These are phyloP conservation scores for Protomyces lactucae-debilis DNA, from an alignment of 1,139 yeast species.

Conservation along the genomic window DNA sequence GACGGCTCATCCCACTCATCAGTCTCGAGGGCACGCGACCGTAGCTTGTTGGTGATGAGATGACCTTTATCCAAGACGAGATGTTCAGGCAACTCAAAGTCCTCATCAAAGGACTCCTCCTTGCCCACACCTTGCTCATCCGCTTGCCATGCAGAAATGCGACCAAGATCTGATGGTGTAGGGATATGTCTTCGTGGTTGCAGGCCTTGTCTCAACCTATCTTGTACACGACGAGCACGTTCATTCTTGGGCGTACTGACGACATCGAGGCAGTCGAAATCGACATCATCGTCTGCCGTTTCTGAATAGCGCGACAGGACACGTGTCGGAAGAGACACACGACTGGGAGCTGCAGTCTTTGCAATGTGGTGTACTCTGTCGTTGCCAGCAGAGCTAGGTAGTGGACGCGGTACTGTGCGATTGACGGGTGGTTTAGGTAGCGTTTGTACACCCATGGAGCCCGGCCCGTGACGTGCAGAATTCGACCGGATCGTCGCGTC, in stretches of 20 bases:
- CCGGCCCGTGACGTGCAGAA: not conserved
- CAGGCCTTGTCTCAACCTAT: not conserved
- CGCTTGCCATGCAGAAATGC: constrained; percentile 11
- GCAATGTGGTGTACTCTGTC: not conserved
- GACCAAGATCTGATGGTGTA: not conserved
- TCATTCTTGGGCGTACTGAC: not conserved
- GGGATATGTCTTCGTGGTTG: constrained; percentile 10
- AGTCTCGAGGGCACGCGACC: constrained; percentile 1
- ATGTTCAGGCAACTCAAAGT: not conserved
- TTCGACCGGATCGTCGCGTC: not conserved
- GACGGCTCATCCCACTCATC: constrained; percentile 27
- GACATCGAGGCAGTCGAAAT: not conserved
- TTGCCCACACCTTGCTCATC: not conserved
- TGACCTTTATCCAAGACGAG: not conserved
- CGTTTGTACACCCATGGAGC: not conserved
- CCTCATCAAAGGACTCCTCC: not conserved
- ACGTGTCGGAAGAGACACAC: not conserved
- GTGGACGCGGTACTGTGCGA: not conserved
- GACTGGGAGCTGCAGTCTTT: not conserved
- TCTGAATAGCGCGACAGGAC: not conserved
- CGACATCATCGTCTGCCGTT: not conserved
- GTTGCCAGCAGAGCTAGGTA: not conserved
- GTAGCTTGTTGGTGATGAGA: not conserved
- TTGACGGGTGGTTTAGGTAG: not conserved
- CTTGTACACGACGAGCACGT: not conserved